Evolutionary conservation across 345 rosid genomes (phyloP), one percentile per base, ranked within the genome.

Genomic region (Aquilaria malaccensis): DNA sequence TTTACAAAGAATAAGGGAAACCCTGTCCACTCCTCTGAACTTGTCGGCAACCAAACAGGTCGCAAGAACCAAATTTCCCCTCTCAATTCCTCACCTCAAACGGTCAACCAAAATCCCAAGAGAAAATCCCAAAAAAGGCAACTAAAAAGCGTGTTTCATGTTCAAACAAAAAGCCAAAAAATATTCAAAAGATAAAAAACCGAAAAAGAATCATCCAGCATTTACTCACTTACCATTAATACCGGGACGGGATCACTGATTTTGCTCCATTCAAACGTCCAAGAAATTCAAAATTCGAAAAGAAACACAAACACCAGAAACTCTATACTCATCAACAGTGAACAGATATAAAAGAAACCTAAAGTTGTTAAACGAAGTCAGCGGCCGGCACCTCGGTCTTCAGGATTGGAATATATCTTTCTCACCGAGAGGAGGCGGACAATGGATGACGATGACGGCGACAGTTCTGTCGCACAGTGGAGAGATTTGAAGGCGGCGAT

Each of bases 191-290:
- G 50, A 14, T 47, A 60, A 7, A 58, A 72, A 51, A 60, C 22
- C 3, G 59, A 64, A 72, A 60, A n/a, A 51, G 58, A 52, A 37
- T 37, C 43, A 4, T 60, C 51, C n/a, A 45, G 56, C 56, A 78
- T 51, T 77, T 64, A 79, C 59, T 76, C 33, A 71, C 76, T 73
- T 72, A 56, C 84, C 78, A 70, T 81, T 52, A 81, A 56, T 62
- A 62, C 45, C 43, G 74, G 70, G 65, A 66, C 43, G 74, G 70
- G 65, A 66, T 37, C 43, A 37, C 43, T 56, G 53, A 32, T 13
- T 11, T 14, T 56, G 52, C 47, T 13, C 14, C 56, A 9, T 56
- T 22, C 51, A 4, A 9, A 45, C 10, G 14, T 74, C 69, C 68
- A 59, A 58, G 55, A 2, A 2, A 6, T 66, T 51, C 56, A 52